These are phyloP conservation scores for Candida ovalis DNA, from an alignment of 805 yeast species.

Conservation along the genomic window DNA sequence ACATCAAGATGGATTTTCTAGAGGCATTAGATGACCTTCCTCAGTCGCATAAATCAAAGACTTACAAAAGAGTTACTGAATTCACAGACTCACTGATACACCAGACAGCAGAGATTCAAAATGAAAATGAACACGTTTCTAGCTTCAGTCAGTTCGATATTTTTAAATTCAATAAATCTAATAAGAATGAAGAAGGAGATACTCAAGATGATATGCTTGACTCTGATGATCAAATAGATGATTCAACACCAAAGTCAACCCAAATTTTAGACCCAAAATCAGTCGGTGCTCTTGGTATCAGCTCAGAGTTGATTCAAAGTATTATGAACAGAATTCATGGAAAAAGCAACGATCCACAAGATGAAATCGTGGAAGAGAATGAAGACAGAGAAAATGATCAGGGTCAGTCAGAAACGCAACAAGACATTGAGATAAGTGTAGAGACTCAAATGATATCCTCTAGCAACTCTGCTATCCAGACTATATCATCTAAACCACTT, in stretches of 20 bases:
- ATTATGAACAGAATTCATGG: conserved; percentile 17
- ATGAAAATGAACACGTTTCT: neutral
- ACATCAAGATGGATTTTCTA: conserved; percentile 17
- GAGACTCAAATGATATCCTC: neutral
- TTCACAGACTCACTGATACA: neutral
- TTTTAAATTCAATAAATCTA: neutral
- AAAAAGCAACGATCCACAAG: neutral
- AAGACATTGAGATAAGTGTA: neutral
- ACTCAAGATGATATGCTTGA: neutral
- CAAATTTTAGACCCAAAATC: neutral
- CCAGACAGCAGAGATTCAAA: too few relatives aligned
- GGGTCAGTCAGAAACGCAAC: conserved; percentile 1
- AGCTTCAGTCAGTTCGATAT: neutral
- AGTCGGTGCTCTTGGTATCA: neutral
- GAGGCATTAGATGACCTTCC: conserved; percentile 19
- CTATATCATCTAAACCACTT: neutral
- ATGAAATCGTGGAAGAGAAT: neutral
- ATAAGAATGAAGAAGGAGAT: neutral
- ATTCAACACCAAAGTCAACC: neutral
- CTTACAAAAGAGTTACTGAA: conserved; percentile 3
- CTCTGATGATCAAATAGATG: neutral
- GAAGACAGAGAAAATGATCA: neutral
- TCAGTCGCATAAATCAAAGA: conserved; percentile 2
- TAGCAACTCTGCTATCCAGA: neutral
- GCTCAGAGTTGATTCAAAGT: conserved; percentile 10